phyloP scores from a whole-genome alignment of 805 yeast species.

The Torulaspora gathmanii region DNA sequence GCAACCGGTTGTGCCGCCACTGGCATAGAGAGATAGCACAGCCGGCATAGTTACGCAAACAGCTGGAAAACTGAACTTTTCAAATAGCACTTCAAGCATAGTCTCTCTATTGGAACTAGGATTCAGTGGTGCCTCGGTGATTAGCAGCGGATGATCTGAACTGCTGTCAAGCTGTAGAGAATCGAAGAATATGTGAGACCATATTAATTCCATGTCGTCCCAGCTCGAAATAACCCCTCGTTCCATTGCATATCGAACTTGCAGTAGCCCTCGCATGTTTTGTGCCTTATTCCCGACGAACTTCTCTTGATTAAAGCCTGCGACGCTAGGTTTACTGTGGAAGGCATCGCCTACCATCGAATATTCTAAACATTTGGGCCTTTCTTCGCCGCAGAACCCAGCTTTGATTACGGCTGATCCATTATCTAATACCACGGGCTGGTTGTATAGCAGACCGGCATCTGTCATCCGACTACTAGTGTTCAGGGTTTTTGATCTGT shows the following conservation, averaged over 20 bases:
- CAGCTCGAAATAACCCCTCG: constrained; percentile 80
- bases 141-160: constrained; percentile 81
- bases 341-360: constrained; percentile 77
- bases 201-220: constrained; percentile 79
- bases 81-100: constrained; percentile 92
- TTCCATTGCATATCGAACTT: constrained; percentile 63
- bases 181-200: constrained; percentile 63
- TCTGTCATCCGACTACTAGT: constrained; percentile 2
- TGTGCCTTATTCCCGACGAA: constrained; percentile 78
- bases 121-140: constrained; percentile 87
- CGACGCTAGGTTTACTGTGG: constrained; percentile 78
- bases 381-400: constrained; percentile 90
- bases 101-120: constrained; percentile 81
- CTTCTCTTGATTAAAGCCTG: constrained; percentile 51
- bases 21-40: constrained; percentile 76
- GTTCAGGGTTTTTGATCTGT: neutral
- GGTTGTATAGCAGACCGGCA: constrained; percentile 43
- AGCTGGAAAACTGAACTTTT: constrained; percentile 83
- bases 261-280: constrained; percentile 69
- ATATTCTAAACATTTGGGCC: constrained; percentile 62
- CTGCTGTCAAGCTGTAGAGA: constrained; percentile 50
- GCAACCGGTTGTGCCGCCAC: constrained; percentile 87
- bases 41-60: constrained; percentile 95
- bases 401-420: constrained; percentile 84
- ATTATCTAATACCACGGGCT: constrained; percentile 73